Base-by-base conservation (phyloP, 192 early-diverging fungal species). In the Umbelopsis sp. region DNA sequence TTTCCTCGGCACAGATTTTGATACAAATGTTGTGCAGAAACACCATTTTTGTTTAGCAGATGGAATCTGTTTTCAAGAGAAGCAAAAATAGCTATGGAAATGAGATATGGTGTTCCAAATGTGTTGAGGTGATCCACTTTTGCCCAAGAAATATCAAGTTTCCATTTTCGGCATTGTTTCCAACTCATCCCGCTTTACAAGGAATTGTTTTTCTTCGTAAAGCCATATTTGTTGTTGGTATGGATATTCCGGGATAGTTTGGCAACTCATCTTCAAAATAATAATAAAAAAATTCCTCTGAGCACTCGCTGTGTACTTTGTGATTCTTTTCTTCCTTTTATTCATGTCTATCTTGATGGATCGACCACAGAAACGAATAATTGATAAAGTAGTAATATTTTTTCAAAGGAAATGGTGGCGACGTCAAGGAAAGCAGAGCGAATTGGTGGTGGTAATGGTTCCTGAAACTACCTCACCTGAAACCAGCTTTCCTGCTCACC, bases 161-260 rank as follows among this genome's bases (percentile, higher is more conserved):
- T n/a, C 56, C 56, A 62, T 62, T 34, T 62, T 62, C 26, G 56
- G 56, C 29, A 34, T 62, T 62, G 56, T 62, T 62, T 36, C 56
- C 29, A 36, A 34, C 12, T 14, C 56, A 62, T 32, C 56, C 56
- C 17, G 38, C 26, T 16, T 31, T 32, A 26, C 56, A 62, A 29
- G 56, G 25, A 26, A 32, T 62, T 62, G 56, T 62, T 62, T 56
- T 62, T 34, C 29, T 62, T 62, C 26, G 9, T 20, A 11, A 4
- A 32, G 31, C 56, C 56, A 62, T 62, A 62, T 62, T 62, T 62
- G 56, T 62, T 29, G 17, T 62, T 29, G 17, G n/a, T 11, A 34
- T 20, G 56, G 4, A 62, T 20, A 62, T 62, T n/a, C 56, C 29
- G 26, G 26, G 29, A 62, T 34, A 62, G 4, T 62, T n/a, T 62